Evolutionary conservation across 2,329 filamentous ascomycete genomes (phyloP).

Genomic region (Fusarium proliferatum): DNA sequence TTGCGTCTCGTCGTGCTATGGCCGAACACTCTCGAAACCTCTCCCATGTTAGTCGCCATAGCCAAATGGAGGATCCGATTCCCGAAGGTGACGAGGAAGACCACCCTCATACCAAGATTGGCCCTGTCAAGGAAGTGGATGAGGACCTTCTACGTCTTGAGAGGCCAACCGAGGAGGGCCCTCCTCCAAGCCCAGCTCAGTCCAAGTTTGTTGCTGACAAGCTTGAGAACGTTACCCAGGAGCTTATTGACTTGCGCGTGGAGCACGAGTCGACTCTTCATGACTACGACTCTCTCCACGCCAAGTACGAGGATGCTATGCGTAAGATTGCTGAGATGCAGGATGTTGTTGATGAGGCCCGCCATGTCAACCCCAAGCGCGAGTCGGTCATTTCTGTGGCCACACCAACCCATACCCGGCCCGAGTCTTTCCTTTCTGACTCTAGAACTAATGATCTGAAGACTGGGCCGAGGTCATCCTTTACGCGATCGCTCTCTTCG

Average conservation of each 20-base stretch:
- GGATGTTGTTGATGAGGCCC: slow-evolving; percentile 83
- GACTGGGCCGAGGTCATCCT: slow-evolving; percentile 73
- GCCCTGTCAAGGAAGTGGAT: slow-evolving; percentile 50
- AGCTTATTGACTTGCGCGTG: slow-evolving; percentile 88
- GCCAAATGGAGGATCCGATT: slow-evolving; percentile 65
- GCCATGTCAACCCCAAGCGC: slow-evolving; percentile 68
- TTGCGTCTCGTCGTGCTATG: slow-evolving; percentile 56
- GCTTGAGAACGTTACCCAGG: slow-evolving; percentile 88
- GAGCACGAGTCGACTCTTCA: slow-evolving; percentile 87
- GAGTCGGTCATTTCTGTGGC: slow-evolving; percentile 67
- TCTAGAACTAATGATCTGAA: slow-evolving; percentile 76
- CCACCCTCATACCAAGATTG: slow-evolving; percentile 40
- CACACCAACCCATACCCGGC: slow-evolving; percentile 65
- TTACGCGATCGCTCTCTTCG: slow-evolving; percentile 89
- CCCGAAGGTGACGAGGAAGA: slow-evolving; percentile 63
- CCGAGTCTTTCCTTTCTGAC: slow-evolving; percentile 87
- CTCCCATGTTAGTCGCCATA: slow-evolving; percentile 65
- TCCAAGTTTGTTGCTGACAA: slow-evolving; percentile 91
- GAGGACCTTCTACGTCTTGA: slow-evolving; percentile 37
- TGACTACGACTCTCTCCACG: slow-evolving; percentile 83
- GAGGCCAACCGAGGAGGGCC: slow-evolving; percentile 19
- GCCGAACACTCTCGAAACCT: slow-evolving; percentile 65
- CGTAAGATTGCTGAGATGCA: slow-evolving; percentile 85
- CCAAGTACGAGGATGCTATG: slow-evolving; percentile 92
- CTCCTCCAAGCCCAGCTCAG: slow-evolving; percentile 78